phyloP scores from a whole-genome alignment of 345 rosid species.

The Murraya koenigii region DNA sequence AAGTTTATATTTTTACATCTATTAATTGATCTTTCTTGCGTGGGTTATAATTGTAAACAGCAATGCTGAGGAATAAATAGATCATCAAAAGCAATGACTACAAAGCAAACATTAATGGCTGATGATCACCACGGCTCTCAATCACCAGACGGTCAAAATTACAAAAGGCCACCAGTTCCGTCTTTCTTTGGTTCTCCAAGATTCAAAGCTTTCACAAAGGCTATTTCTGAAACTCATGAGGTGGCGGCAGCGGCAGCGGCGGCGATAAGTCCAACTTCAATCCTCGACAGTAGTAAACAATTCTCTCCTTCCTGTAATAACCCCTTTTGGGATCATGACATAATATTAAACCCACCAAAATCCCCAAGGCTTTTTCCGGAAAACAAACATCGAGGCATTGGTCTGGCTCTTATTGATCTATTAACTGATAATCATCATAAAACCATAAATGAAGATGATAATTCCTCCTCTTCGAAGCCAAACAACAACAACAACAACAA shows the following conservation, averaged over 20 bases:
- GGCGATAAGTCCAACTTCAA: constrained; percentile 55
- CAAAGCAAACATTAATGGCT: constrained; percentile 62
- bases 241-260: neutral
- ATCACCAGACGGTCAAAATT: constrained; percentile 27
- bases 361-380: constrained; percentile 32
- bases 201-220: constrained; percentile 51
- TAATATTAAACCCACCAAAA: constrained; percentile 17
- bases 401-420: constrained; percentile 49
- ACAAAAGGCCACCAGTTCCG: constrained; percentile 26
- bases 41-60: neutral
- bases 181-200: constrained; percentile 52
- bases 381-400: constrained; percentile 41
- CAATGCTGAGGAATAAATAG: constrained; percentile 46
- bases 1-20: neutral
- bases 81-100: constrained; percentile 44
- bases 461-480: constrained; percentile 18
- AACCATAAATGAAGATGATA: constrained; percentile 4
- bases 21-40: neutral
- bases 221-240: constrained; percentile 40
- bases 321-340: constrained; percentile 25
- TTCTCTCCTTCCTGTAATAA: constrained; percentile 37
- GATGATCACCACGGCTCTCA: constrained; percentile 37
- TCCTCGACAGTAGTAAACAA: constrained; percentile 50
- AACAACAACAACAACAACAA: constrained; percentile 21
- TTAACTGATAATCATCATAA: constrained; percentile 3